Evolutionary conservation across 768 basidiomycete genomes (phyloP), one percentile per base, ranked within the genome.

Genomic region (Suillus americanus): DNA sequence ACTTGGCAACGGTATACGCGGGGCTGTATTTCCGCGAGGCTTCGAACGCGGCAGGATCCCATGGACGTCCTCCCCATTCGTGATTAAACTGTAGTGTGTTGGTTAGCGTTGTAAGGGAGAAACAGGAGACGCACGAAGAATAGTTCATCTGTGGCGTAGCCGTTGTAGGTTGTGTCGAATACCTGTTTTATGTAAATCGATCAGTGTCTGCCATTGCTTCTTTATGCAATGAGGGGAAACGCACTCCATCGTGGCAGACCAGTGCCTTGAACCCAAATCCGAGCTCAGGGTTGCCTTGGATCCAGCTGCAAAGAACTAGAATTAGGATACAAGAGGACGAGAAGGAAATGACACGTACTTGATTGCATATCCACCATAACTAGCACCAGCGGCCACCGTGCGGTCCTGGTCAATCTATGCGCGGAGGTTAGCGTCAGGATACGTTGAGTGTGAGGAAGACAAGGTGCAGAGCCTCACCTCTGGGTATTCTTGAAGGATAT

Each of bases 261-360:
- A 98, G 81, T 5, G 94, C 94, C 79, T 96, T 97, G 83, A 99
- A 97, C 25, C 85, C 84, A 73, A 95, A 94, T 3, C 85, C 89
- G 67, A 82, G 93, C 69, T 97, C 94, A 12, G 92, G 92, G 72
- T 97, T 93, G 0, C 95, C 94, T 78, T 97, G 92, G 62, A 97
- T 95, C 94, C 94, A 97, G 75, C 95, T 97, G 55, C 35, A 61
- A 62, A 63, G 10, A 46, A 2, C 60, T 56, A 37, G 20, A 16
- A 62, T 66, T 20, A 63, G 62, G 8, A 66, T 20, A 7, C 16
- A 51, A 62, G 60, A 43, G 68, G 28, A 28, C 35, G 33, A 59
- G 54, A 54, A 12, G 25, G 16, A 35, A 56, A n/a, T 35, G 38
- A 30, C 5, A 63, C 83, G 20, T 70, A 93, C 92, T 95, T 94